Percentiles rank a stretch among this genome's conserved stretches.
Conservation (phyloP, 2,329 filamentous ascomycete genomes). For the Penicillium glabrum region DNA sequence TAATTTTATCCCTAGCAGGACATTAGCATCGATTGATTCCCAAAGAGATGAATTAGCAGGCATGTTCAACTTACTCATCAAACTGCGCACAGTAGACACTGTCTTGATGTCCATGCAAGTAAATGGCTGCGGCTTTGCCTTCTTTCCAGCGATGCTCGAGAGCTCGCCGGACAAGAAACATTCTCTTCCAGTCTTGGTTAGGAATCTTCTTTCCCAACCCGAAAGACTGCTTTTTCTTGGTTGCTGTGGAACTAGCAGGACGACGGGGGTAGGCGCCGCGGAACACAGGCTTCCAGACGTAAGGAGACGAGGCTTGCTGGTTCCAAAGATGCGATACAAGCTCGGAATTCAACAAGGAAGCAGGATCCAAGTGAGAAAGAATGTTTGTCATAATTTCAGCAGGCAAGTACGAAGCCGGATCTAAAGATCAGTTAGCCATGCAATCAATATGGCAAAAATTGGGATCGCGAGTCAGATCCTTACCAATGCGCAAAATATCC, state of each 20-base stretch:
- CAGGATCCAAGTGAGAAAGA: conserved; percentile 60
- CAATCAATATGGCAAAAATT: neutral
- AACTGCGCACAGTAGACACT: conserved; percentile 98
- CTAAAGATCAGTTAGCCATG: conserved; percentile 30
- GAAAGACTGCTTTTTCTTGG: conserved; percentile 50
- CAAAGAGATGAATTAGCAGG: neutral
- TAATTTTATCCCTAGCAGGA: conserved; percentile 74
- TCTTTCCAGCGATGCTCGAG: conserved; percentile 78
- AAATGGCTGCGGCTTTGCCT: conserved; percentile 76
- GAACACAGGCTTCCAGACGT: conserved; percentile 65
- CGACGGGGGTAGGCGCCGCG: conserved; percentile 53
- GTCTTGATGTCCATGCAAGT: conserved; percentile 89
- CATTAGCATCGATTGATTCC: conserved; percentile 33
- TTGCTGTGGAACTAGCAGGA: conserved; percentile 35
- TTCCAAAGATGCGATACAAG: conserved; percentile 60
- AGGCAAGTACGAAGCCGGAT: conserved; percentile 57
- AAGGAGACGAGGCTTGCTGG: conserved; percentile 54
- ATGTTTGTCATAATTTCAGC: conserved; percentile 60
- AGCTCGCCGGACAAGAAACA: conserved; percentile 74
- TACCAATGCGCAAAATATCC: conserved; percentile 41
- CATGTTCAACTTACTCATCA: conserved; percentile 69
- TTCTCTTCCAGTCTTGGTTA: conserved; percentile 78
- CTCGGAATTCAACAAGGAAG: conserved; percentile 56
- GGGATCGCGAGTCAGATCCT: neutral
- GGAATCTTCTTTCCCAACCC: conserved; percentile 57